Evolutionary conservation across 2,329 filamentous ascomycete species (phyloP), one percentile per base, ranked within the genome.

Genomic region (Fusarium beomiforme): DNA sequence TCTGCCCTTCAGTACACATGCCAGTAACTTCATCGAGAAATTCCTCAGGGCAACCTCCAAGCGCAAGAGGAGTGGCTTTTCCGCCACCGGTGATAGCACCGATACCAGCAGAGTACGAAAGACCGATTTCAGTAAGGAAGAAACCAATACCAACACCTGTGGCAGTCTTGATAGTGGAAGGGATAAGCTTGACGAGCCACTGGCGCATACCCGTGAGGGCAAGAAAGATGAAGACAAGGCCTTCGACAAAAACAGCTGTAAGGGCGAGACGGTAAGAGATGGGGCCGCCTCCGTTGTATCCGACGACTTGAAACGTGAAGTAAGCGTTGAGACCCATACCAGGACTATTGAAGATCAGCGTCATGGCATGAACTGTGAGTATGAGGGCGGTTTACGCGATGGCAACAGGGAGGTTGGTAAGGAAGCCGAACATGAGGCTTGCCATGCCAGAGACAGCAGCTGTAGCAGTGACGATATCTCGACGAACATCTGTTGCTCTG

Each of bases 21-120:
- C 86, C 86, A 3, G 81, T 84, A 8, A 76, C 69, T 5, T 71
- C 63, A 61, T 88, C 80, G 23, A 89, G 81, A 53, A 85, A 85
- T 49, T 90, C 85, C 1, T 84, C 76, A 1, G 88, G 85, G 74
- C 94, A 97, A 7, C 94, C 94, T 2, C 89, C 94, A 46, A 97
- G 85, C 37, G 93, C 88, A 33, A 96, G 85, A 0, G 94, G 94
- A 0, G 93, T 94, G 3, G 87, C 84, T 24, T 79, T 79, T 16
- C 79, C 79, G 7, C 89, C 89, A 31, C 93, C 93, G 1, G 92
- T 94, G 67, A 97, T 90, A 34, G 93, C 87, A 19, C 94, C 94
- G 75, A 97, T 95, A 60, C 94, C 94, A 47, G 92, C 90, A 24
- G 90, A 91, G 78, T 96, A 96, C 1, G 92, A 93, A 70, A 91